A percentile compares a stretch with the other conserved stretches of the same genome.
Conservation (phyloP, 164 flowering plant genomes). For the Piper betle region DNA sequence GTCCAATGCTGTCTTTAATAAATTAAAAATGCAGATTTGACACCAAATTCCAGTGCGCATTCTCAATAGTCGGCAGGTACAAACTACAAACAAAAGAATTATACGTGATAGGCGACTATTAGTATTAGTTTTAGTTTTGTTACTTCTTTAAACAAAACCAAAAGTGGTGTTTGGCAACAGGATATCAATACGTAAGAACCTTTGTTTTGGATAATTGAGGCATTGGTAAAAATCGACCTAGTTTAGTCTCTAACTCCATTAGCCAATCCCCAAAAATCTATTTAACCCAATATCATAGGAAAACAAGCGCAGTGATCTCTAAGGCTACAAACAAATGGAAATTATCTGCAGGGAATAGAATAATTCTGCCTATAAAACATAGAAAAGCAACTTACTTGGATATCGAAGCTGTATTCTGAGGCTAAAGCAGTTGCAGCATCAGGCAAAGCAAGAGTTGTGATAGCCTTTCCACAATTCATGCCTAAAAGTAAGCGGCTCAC, state of each 20-base stretch:
- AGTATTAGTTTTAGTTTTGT: neutral
- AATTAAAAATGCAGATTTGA: no score
- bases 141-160: neutral
- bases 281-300: neutral
- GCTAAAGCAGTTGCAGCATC: conserved; percentile 40
- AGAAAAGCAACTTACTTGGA: conserved; percentile 38
- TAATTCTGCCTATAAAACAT: no score
- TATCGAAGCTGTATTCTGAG: conserved; percentile 52
- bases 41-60: no score
- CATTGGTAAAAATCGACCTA: neutral
- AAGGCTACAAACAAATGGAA: no score
- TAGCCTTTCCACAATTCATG: conserved; percentile 59
- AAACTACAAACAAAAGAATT: neutral
- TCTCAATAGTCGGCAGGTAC: no score
- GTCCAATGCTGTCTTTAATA: no score
- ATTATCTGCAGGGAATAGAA: neutral
- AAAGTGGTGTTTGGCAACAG: neutral
- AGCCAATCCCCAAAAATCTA: neutral
- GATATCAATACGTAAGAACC: no score
- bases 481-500: conserved; percentile 74
- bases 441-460: conserved; percentile 35
- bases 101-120: neutral
- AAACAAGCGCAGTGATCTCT: neutral
- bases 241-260: neutral
- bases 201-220: no score